Evolutionary conservation across 257 asterid genomes (phyloP).

Genomic region (Gentiana dahurica): DNA sequence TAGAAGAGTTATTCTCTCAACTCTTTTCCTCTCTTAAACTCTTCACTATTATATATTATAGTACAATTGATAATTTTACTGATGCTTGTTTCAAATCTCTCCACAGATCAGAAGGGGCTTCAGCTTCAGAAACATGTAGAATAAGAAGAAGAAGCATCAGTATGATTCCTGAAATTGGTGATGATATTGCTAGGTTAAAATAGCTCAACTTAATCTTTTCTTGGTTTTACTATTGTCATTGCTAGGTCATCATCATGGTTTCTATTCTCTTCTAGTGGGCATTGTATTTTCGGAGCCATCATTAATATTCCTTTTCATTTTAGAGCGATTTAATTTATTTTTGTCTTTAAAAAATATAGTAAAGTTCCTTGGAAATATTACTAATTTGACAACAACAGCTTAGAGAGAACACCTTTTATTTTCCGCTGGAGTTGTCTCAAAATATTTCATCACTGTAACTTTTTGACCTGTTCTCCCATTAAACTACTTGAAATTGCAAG

Average conservation of each 20-base stretch:
- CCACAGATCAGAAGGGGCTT: conserved; percentile 87
- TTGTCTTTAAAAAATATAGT: background rate
- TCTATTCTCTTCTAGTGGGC: too few relatives aligned
- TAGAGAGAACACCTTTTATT: too few relatives aligned
- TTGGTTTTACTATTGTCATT: background rate
- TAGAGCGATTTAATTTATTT: conserved; percentile 2
- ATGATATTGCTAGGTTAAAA: conserved; percentile 79
- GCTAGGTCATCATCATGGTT: background rate
- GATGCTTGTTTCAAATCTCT: background rate
- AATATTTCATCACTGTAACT: too few relatives aligned
- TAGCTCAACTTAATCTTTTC: background rate
- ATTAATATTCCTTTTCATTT: too few relatives aligned
- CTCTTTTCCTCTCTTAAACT: too few relatives aligned
- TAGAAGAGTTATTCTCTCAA: too few relatives aligned
- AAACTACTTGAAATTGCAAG: too few relatives aligned
- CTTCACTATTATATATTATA: background rate
- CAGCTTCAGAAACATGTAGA: conserved; percentile 71
- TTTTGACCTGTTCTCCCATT: too few relatives aligned
- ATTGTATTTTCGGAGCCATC: too few relatives aligned
- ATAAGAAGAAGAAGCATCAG: conserved; percentile 71
- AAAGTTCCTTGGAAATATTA: background rate
- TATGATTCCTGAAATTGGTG: conserved; percentile 92
- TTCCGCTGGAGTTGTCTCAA: too few relatives aligned
- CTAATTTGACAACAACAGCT: background rate
- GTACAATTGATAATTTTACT: background rate